Percentiles rank a stretch among this genome's conserved stretches.
These are phyloP conservation scores for Nyctanthes arbortristis DNA, from an alignment of 257 asterid species.

Conservation along the genomic window DNA sequence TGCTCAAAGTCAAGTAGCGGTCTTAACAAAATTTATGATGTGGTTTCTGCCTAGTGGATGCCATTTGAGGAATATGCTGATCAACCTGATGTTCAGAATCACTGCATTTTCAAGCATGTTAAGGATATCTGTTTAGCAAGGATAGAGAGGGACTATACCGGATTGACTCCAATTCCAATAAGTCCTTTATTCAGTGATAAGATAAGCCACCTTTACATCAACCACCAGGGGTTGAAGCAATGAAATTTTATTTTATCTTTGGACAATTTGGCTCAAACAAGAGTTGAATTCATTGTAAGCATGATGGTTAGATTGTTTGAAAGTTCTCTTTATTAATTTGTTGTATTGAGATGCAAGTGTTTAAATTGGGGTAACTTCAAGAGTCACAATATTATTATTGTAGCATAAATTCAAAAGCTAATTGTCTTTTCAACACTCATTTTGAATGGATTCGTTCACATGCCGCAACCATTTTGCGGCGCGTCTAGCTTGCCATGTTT, in stretches of 20 bases:
- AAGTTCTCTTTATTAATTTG: background rate
- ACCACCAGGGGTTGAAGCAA: slow-evolving; percentile 40
- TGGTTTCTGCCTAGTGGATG: slow-evolving; percentile 58
- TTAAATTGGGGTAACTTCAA: too few relatives aligned
- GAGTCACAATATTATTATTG: too few relatives aligned
- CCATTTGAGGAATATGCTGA: slow-evolving; percentile 64
- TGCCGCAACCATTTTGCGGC: too few relatives aligned
- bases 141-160: slow-evolving; percentile 44
- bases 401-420: too few relatives aligned
- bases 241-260: slow-evolving; percentile 8
- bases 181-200: slow-evolving; percentile 37
- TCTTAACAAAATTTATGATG: background rate
- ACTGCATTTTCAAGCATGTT: slow-evolving; percentile 49
- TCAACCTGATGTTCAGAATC: slow-evolving; percentile 41
- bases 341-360: background rate
- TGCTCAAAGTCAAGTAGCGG: background rate
- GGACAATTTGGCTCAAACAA: slow-evolving; percentile 1
- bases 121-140: slow-evolving; percentile 56
- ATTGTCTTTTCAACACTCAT: too few relatives aligned
- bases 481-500: too few relatives aligned
- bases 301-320: background rate
- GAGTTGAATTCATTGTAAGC: background rate
- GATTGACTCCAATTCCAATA: slow-evolving; percentile 52
- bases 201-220: slow-evolving; percentile 54
- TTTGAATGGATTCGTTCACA: too few relatives aligned